Percentiles rank a stretch among this genome's conserved stretches.
Evolutionary conservation across 1,284 basidiomycete genomes (phyloP).

Genomic region (Fistulinella staudtii): DNA sequence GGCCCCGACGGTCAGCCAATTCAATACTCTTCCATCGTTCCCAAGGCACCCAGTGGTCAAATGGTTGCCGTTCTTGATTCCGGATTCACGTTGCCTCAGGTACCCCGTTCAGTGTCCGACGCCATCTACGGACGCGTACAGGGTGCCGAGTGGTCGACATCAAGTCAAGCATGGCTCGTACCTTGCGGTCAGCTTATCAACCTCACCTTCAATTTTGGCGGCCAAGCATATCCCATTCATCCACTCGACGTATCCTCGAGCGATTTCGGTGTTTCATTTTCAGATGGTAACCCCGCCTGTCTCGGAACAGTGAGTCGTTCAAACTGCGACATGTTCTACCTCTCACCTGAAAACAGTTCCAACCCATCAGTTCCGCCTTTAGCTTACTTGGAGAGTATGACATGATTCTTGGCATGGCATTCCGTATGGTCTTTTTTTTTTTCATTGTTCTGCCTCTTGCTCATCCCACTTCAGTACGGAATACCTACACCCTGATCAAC

Average conservation of each 20-base stretch:
- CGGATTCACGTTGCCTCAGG: slow-evolving; percentile 66
- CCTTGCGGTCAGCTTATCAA: slow-evolving; percentile 72
- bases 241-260: slow-evolving; percentile 68
- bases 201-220: slow-evolving; percentile 67
- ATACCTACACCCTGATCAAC: slow-evolving; percentile 56
- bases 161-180: slow-evolving; percentile 61
- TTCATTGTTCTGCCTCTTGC: not conserved
- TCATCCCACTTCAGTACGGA: slow-evolving; percentile 52
- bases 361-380: slow-evolving; percentile 77
- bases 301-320: slow-evolving; percentile 56
- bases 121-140: slow-evolving; percentile 77
- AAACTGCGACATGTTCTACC: not conserved
- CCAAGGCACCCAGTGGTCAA: slow-evolving; percentile 55
- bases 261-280: slow-evolving; percentile 54
- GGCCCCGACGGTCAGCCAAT: slow-evolving; percentile 70
- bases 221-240: slow-evolving; percentile 62
- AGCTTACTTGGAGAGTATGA: slow-evolving; percentile 73
- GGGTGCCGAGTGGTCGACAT: slow-evolving; percentile 63
- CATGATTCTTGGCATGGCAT: slow-evolving; percentile 78
- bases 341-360: slow-evolving; percentile 49
- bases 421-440: slow-evolving; percentile 45
- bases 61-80: slow-evolving; percentile 74
- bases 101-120: slow-evolving; percentile 69
- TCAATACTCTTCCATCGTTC: slow-evolving; percentile 59
- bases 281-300: slow-evolving; percentile 58